phyloP scores from a whole-genome alignment of 1,284 basidiomycete genomes.

The Naganishia cerealis region DNA sequence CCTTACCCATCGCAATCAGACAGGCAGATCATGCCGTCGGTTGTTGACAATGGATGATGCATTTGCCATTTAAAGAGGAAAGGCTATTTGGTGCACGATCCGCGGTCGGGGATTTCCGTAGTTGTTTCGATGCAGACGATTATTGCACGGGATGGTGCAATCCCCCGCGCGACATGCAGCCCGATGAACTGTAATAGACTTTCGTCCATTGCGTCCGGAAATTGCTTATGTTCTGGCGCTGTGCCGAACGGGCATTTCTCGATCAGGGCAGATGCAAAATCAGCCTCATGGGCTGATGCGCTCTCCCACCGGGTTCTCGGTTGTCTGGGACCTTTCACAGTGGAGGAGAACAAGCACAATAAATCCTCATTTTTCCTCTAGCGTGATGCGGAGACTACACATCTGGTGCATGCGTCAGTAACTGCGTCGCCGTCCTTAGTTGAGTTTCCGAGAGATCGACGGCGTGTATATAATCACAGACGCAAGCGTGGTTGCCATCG shows the following conservation, averaged over 20 bases:
- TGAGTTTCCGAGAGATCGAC: conserved; percentile 5
- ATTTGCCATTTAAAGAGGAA: too few relatives aligned
- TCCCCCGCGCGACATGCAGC: not conserved
- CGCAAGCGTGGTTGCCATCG: conserved; percentile 3
- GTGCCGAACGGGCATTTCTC: not conserved
- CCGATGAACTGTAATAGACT: conserved; percentile 2
- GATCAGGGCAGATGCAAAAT: conserved; percentile 10
- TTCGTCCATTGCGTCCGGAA: conserved; percentile 1
- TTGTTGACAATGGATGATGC: too few relatives aligned
- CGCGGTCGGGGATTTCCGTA: too few relatives aligned
- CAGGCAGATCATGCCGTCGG: too few relatives aligned
- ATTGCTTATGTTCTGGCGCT: not conserved
- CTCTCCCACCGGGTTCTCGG: conserved; percentile 2
- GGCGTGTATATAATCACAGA: conserved; percentile 15
- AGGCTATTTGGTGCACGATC: too few relatives aligned
- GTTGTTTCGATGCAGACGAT: too few relatives aligned
- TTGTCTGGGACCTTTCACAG: not conserved
- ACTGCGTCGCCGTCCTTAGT: conserved; percentile 19
- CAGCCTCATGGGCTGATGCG: conserved; percentile 6
- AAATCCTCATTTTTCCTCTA: not conserved
- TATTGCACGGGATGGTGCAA: too few relatives aligned
- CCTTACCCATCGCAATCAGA: too few relatives aligned
- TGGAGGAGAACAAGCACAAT: conserved; percentile 3
- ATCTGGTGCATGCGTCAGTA: conserved; percentile 25
- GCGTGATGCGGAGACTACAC: not conserved